phyloP scores from a whole-genome alignment of 805 yeast genomes.

The Blastobotrys attinorum region DNA sequence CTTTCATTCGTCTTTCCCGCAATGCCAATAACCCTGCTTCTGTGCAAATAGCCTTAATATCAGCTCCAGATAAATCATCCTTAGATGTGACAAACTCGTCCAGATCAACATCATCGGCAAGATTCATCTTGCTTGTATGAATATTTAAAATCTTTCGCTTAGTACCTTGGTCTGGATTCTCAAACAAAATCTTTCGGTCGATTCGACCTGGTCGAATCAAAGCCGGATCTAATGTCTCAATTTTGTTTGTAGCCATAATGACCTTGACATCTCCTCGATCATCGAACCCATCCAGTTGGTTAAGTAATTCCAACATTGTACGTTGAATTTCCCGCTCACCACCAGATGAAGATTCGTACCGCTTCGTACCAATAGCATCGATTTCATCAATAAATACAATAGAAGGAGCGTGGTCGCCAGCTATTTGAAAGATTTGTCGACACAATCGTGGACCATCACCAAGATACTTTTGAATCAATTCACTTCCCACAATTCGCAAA shows the following conservation, averaged over 20 bases:
- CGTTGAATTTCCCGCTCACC: slow-evolving; percentile 97
- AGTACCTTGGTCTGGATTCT: slow-evolving; percentile 89
- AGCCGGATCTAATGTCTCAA: slow-evolving; percentile 92
- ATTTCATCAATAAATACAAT: slow-evolving; percentile 97
- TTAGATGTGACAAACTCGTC: slow-evolving; percentile 84
- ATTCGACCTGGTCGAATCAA: slow-evolving; percentile 95
- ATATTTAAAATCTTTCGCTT: slow-evolving; percentile 87
- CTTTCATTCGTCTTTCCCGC: slow-evolving; percentile 97
- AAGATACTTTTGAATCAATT: slow-evolving; percentile 88
- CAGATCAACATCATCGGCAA: slow-evolving; percentile 78
- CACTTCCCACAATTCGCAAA: slow-evolving; percentile 93
- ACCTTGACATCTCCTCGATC: slow-evolving; percentile 97
- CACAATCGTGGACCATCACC: slow-evolving; percentile 97
- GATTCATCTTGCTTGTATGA: slow-evolving; percentile 89
- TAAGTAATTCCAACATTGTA: slow-evolving; percentile 92
- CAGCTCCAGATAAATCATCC: slow-evolving; percentile 96
- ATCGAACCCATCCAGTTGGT: slow-evolving; percentile 95
- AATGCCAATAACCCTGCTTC: slow-evolving; percentile 94
- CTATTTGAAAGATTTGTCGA: slow-evolving; percentile 91
- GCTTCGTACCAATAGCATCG: slow-evolving; percentile 98
- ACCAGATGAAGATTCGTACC: slow-evolving; percentile 85
- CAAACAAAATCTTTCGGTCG: slow-evolving; percentile 91
- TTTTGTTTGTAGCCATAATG: slow-evolving; percentile 95
- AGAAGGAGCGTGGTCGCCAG: slow-evolving; percentile 96
- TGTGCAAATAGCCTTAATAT: slow-evolving; percentile 94